Base-by-base conservation (phyloP, 768 basidiomycete genomes). In the Thelephora ganbajun region DNA sequence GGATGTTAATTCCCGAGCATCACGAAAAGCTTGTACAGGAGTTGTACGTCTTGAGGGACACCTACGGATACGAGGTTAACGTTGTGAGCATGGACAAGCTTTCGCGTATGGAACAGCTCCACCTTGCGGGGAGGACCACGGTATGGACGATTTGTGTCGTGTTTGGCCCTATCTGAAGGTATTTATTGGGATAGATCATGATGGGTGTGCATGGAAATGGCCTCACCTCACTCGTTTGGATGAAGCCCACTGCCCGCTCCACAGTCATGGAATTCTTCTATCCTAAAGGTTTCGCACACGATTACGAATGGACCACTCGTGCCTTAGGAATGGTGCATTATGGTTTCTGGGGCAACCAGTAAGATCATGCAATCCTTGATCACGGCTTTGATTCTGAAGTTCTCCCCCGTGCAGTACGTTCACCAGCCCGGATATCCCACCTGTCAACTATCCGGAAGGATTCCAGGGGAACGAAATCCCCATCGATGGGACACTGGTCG, bases 141-240 rank as follows among this genome's bases (percentile, higher is more conserved):
- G 87, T 92, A 59, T 56, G 79, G 63, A 2, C 33, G 43, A 5
- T 35, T 18, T 14, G 39, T 22, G 9, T 50, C 16, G 47, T 19
- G 23, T 33, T 34, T 23, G 16, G 16, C 44, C n/a, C 35, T 53
- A 9, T 43, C 26, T 35, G 16, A 11, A 35, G 13, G 2, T 1
- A 7, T 44, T 51, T 33, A 46, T 42, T 45, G 9, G n/a, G 51
- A 5, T 51, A 94, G 91, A 88, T 94, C 56, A 75, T 94, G 80
- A 83, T 93, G 74, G 91, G 91, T 49, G 83, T 94, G 13, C 91
- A 94, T 56, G 91, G 92, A 9, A 94, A 96, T 58, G 92, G 88
- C 30, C 61, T 96, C 35, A 93, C 90, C 0, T 74, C 87, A 23
- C 72, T 93, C 0, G 60, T 96, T 4, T 96, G 90, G 91, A 96